Evolutionary conservation across 805 yeast species (phyloP).

Genomic region (Ogataea saltuana): DNA sequence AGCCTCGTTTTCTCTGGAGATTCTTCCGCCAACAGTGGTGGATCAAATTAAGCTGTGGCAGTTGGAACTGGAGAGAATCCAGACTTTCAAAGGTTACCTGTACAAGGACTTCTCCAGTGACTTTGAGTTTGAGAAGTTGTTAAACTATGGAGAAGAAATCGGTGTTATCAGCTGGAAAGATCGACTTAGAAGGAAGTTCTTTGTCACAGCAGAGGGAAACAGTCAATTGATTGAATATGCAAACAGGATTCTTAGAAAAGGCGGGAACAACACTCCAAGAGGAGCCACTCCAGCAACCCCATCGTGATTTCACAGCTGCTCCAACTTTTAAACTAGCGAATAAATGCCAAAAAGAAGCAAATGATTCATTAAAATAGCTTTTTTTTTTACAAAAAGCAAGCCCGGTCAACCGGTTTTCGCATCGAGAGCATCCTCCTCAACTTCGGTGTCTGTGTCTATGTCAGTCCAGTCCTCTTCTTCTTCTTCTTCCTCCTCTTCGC

Average conservation of each 20-base stretch:
- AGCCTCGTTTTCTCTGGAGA: constrained; percentile 51
- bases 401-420: constrained; percentile 8
- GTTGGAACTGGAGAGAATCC: constrained; percentile 88
- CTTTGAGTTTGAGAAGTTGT: constrained; percentile 71
- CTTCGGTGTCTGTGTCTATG: constrained; percentile 65
- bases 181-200: constrained; percentile 65
- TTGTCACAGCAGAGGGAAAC: constrained; percentile 86
- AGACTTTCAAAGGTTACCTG: constrained; percentile 80
- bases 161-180: constrained; percentile 93
- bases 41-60: constrained; percentile 98
- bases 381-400: constrained; percentile 1
- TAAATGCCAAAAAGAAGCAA: background rate
- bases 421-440: constrained; percentile 42
- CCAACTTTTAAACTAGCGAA: too few species aligned
- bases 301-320: too few species aligned
- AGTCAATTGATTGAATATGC: constrained; percentile 91
- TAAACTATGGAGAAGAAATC: constrained; percentile 81
- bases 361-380: background rate
- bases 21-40: constrained; percentile 92
- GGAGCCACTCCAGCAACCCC: constrained; percentile 10
- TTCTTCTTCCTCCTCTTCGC: constrained; percentile 33
- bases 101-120: constrained; percentile 82
- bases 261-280: constrained; percentile 14
- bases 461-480: constrained; percentile 44
- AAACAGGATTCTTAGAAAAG: constrained; percentile 52